Percentiles rank a stretch among this genome's conserved stretches.
Conservation (phyloP, 208 protist genomes). For the Trichomonas tenax region DNA sequence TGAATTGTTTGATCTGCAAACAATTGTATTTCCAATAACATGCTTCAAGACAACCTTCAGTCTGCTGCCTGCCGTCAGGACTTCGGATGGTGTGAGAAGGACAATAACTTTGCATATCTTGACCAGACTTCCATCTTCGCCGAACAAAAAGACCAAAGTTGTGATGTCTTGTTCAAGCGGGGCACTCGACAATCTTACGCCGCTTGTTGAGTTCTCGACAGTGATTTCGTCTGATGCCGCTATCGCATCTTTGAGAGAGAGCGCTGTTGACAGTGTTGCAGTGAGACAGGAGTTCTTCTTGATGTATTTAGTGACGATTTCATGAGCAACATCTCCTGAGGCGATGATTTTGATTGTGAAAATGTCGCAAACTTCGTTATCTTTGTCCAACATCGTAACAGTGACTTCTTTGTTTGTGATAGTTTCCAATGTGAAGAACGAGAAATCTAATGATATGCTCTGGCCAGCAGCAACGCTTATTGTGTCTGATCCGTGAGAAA, state of each 20-base stretch:
- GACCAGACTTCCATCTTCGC: background rate
- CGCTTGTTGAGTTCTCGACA: background rate
- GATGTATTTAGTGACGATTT: background rate
- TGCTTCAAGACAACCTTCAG: background rate
- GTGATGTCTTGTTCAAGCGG: background rate
- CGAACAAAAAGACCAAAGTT: background rate
- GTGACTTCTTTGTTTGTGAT: background rate
- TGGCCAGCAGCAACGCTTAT: no score
- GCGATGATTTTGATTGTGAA: background rate
- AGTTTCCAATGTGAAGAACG: no score
- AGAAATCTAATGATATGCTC: no score
- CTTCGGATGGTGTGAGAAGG: background rate
- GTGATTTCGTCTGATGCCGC: background rate
- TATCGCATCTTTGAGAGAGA: background rate
- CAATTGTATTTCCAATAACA: background rate
- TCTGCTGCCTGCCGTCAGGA: background rate
- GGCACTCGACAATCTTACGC: background rate
- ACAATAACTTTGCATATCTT: background rate
- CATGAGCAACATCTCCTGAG: background rate
- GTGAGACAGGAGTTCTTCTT: background rate
- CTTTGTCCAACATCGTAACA: background rate
- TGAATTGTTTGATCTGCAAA: background rate
- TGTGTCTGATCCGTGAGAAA: background rate
- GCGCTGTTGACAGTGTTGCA: background rate
- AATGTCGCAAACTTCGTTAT: background rate